Evolutionary conservation across 2,329 filamentous ascomycete species (phyloP).

Genomic region (Fusarium sp.): DNA sequence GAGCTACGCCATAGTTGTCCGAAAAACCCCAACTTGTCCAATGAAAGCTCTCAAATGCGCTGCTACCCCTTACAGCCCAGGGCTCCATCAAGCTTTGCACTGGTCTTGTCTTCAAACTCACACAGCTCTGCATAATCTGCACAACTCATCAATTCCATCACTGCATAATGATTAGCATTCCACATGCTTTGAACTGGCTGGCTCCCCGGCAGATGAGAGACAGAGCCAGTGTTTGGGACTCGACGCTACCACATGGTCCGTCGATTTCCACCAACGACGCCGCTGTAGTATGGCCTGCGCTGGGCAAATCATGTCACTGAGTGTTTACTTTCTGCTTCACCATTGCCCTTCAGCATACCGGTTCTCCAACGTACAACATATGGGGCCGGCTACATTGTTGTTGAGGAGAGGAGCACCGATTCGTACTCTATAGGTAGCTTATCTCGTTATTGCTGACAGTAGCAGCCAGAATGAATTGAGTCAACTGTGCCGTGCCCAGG

Average conservation of each 20-base stretch:
- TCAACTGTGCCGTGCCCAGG: constrained; percentile 25
- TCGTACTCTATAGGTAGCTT: neutral
- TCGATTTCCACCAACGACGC: constrained; percentile 29
- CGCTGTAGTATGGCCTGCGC: constrained; percentile 12
- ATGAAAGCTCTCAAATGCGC: constrained; percentile 3
- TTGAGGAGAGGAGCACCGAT: neutral
- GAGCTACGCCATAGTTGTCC: neutral
- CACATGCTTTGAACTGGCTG: constrained; percentile 24
- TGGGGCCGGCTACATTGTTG: neutral
- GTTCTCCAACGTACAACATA: neutral
- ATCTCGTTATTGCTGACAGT: neutral
- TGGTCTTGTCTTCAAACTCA: neutral
- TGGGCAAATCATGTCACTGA: constrained; percentile 20
- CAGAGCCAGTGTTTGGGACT: constrained; percentile 39
- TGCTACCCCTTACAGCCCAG: constrained; percentile 19
- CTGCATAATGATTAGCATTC: constrained; percentile 21
- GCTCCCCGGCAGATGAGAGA: constrained; percentile 42
- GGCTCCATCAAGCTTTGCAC: constrained; percentile 1
- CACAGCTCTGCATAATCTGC: constrained; percentile 24
- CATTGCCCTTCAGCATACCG: constrained; percentile 21
- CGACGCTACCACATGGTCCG: constrained; percentile 36
- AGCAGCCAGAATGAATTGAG: neutral
- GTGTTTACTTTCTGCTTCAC: constrained; percentile 14
- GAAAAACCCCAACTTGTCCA: constrained; percentile 1
- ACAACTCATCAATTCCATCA: constrained; percentile 17